A percentile compares a stretch with the other conserved stretches of the same genome.
phyloP scores from a whole-genome alignment of 495 filamentous ascomycete species.

The Aspergillus conjunctus region DNA sequence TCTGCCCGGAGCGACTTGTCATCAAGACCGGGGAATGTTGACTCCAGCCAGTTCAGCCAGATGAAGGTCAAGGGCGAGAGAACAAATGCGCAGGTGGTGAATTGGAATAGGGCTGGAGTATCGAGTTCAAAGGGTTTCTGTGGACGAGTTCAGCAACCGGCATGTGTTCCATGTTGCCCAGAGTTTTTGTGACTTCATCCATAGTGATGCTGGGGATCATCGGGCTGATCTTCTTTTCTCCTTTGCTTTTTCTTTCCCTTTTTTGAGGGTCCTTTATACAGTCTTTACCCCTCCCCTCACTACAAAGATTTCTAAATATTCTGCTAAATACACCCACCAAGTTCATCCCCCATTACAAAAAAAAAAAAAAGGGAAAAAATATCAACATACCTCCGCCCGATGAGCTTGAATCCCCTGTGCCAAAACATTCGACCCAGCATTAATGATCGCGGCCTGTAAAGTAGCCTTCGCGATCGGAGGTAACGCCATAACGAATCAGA shows the following conservation, averaged over 20 bases:
- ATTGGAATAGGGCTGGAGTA: slow-evolving; percentile 65
- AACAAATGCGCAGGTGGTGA: slow-evolving; percentile 69
- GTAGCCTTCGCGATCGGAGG: slow-evolving; percentile 64
- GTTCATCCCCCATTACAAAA: background rate
- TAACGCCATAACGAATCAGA: slow-evolving; percentile 24
- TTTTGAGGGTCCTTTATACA: background rate
- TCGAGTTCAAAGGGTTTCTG: slow-evolving; percentile 50
- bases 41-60: slow-evolving; percentile 66
- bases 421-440: slow-evolving; percentile 70
- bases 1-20: background rate
- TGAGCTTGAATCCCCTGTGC: slow-evolving; percentile 73
- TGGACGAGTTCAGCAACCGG: slow-evolving; percentile 11
- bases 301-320: too few relatives aligned
- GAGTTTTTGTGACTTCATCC: slow-evolving; percentile 1
- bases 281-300: background rate
- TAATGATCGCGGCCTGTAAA: slow-evolving; percentile 66
- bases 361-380: background rate
- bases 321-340: background rate
- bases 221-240: slow-evolving; percentile 8
- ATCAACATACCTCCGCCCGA: slow-evolving; percentile 52
- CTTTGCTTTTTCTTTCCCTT: background rate
- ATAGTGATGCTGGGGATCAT: slow-evolving; percentile 14
- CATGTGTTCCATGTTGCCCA: background rate
- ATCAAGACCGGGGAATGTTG: slow-evolving; percentile 47
- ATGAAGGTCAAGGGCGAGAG: slow-evolving; percentile 76